Evolutionary conservation across 2,329 filamentous ascomycete genomes (phyloP).

Genomic region (Cadophora luteo-olivacea): DNA sequence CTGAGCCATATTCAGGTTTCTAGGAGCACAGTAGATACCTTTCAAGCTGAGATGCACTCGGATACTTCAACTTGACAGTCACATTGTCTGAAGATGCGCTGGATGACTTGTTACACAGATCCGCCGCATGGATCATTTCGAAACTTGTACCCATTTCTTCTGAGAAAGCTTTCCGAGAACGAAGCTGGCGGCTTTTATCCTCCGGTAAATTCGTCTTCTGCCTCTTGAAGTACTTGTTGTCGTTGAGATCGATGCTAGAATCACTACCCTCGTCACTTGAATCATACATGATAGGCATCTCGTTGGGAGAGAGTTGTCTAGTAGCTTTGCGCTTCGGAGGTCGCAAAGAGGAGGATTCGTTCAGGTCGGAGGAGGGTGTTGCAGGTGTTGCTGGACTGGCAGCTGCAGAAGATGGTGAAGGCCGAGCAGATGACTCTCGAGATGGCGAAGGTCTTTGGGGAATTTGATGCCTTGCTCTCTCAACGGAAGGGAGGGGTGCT

Average conservation of each 20-base stretch:
- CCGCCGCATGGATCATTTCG: conserved; percentile 61
- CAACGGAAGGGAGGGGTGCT: conserved; percentile 19
- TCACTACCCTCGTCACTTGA: conserved; percentile 28
- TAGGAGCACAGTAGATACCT: conserved; percentile 52
- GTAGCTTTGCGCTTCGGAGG: conserved; percentile 31
- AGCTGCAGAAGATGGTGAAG: conserved; percentile 16
- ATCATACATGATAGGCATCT: conserved; percentile 31
- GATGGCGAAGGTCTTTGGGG: not conserved
- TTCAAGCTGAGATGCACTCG: conserved; percentile 73
- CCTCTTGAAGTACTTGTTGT: conserved; percentile 30
- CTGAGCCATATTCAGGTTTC: conserved; percentile 10
- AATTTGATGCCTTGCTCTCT: conserved; percentile 6
- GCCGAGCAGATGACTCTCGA: conserved; percentile 11
- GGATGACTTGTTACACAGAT: conserved; percentile 60
- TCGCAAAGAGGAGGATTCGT: conserved; percentile 24
- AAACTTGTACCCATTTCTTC: conserved; percentile 35
- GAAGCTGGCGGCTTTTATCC: conserved; percentile 40
- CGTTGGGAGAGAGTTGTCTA: conserved; percentile 32
- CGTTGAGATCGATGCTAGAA: conserved; percentile 19
- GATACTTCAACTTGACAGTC: conserved; percentile 80
- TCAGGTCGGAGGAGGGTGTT: conserved; percentile 26
- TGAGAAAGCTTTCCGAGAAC: conserved; percentile 38
- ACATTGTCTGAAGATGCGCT: conserved; percentile 56
- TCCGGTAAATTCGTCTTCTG: conserved; percentile 30
- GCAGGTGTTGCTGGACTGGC: conserved; percentile 19